These are phyloP conservation scores for Piper longum DNA, from an alignment of 164 flowering plant species.

Conservation along the genomic window DNA sequence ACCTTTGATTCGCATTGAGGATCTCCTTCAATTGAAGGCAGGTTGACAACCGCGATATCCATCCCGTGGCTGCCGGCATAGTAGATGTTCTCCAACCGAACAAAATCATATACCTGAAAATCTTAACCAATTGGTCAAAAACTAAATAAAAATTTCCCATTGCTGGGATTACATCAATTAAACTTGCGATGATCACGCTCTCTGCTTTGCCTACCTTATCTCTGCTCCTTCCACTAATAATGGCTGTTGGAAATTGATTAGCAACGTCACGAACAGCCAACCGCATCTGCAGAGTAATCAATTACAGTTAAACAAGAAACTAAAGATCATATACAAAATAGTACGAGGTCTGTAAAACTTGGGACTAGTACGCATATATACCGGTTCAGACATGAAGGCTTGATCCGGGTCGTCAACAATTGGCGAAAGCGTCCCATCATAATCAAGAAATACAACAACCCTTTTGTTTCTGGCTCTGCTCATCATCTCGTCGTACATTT, in stretches of 20 bases:
- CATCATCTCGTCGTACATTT: slow-evolving; percentile 50
- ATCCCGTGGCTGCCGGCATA: slow-evolving; percentile 11
- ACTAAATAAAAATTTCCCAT: not conserved
- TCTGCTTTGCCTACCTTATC: slow-evolving; percentile 8
- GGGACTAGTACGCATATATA: slow-evolving; percentile 4
- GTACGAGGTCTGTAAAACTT: no score
- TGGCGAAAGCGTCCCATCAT: slow-evolving; percentile 91
- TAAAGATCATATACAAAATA: not conserved
- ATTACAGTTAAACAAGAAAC: not conserved
- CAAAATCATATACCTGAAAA: slow-evolving; percentile 7
- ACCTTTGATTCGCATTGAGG: not conserved
- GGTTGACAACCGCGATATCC: slow-evolving; percentile 8
- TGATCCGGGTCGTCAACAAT: slow-evolving; percentile 81
- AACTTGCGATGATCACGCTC: not conserved
- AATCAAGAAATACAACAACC: slow-evolving; percentile 73
- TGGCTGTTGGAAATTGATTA: slow-evolving; percentile 10
- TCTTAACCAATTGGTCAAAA: not conserved
- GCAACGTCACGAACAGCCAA: slow-evolving; percentile 10
- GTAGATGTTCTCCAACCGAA: slow-evolving; percentile 5
- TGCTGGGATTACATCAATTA: not conserved
- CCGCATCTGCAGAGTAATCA: slow-evolving; percentile 14
- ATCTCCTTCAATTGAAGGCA: not conserved
- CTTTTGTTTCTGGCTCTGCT: slow-evolving; percentile 52
- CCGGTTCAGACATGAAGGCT: slow-evolving; percentile 85
- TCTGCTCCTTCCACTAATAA: slow-evolving; percentile 12